Evolutionary conservation across 345 rosid species (phyloP), one percentile per base, ranked within the genome.

Genomic region (Psidium guajava): DNA sequence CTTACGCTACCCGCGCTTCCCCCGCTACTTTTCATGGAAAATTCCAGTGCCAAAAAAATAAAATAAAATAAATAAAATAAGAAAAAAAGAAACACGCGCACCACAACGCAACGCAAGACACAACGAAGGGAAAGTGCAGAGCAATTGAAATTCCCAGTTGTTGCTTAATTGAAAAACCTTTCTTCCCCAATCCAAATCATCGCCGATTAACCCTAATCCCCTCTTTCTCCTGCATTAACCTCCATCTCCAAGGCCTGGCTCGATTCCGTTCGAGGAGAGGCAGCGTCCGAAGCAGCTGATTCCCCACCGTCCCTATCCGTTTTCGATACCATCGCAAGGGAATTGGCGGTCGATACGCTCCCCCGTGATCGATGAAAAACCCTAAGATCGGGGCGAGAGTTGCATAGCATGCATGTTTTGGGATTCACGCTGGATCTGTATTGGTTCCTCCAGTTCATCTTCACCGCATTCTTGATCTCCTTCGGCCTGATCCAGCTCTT

Each of bases 391-490:
- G 84, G 87, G 57, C n/a, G 81, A 61, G 81, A 50, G 82, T 53
- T 3, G 84, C 85, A 61, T 86, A 86, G 88, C 85, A 86, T 86
- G 88, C 88, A 83, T 55, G 85, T 86, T 54, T 75, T 86, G 55
- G 88, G 88, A 74, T 51, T 86, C 82, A 75, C 92, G 84, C 89
- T 95, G 93, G 98, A 95, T 96, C 94, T 92, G 53, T 92, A 94
- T 89, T 92, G 93, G 96, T 89, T 94, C 88, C 86, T 95, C 28
- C 98, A 92, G 86, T 84, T 93, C 58, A 83, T 97, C 52, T 86
- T 93, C 44, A 91, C 96, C 42, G 84, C 92, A 0, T 92, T 93
- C 77, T 13, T 95, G 42, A 86, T 96, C 82, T 91, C 91, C 36
- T 85, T 92, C 16, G 98, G 92, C 21, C 84, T 95, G 87, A 89